phyloP scores from a whole-genome alignment of 352 stramenopile species.

The Plasmopara muralis region DNA sequence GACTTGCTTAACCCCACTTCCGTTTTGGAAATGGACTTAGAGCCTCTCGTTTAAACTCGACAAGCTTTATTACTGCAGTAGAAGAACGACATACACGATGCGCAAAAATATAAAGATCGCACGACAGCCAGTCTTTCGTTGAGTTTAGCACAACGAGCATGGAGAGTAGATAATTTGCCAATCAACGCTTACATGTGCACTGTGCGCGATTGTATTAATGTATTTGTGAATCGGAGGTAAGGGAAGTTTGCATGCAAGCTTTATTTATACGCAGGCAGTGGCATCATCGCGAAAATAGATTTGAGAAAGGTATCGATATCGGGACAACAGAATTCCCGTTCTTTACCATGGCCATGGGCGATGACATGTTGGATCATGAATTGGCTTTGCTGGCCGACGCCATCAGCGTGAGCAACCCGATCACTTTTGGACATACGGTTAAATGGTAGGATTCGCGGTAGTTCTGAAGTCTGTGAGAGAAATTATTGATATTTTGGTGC shows the following conservation, averaged over 20 bases:
- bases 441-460: slow-evolving; percentile 44
- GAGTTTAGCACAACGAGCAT: slow-evolving; percentile 5
- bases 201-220: slow-evolving; percentile 8
- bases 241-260: too few species aligned
- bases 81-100: background rate
- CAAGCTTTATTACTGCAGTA: background rate
- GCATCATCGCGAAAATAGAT: slow-evolving; percentile 14
- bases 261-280: slow-evolving; percentile 10
- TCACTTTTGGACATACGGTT: slow-evolving; percentile 63
- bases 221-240: slow-evolving; percentile 3
- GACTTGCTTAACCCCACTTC: slow-evolving; percentile 96
- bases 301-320: background rate
- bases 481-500: slow-evolving; percentile 2
- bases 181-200: slow-evolving; percentile 25
- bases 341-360: slow-evolving; percentile 11
- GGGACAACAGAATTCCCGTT: background rate
- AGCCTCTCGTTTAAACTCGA: slow-evolving; percentile 89
- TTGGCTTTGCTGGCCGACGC: slow-evolving; percentile 64
- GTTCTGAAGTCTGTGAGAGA: background rate
- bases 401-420: slow-evolving; percentile 68
- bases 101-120: slow-evolving; percentile 1
- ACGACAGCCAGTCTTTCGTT: slow-evolving; percentile 14
- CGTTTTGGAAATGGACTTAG: slow-evolving; percentile 97
- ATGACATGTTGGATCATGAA: slow-evolving; percentile 59
- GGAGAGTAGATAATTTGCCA: slow-evolving; percentile 20